Conservation (phyloP, 176 grass and related monocot genomes). For the Musa acuminata region DNA sequence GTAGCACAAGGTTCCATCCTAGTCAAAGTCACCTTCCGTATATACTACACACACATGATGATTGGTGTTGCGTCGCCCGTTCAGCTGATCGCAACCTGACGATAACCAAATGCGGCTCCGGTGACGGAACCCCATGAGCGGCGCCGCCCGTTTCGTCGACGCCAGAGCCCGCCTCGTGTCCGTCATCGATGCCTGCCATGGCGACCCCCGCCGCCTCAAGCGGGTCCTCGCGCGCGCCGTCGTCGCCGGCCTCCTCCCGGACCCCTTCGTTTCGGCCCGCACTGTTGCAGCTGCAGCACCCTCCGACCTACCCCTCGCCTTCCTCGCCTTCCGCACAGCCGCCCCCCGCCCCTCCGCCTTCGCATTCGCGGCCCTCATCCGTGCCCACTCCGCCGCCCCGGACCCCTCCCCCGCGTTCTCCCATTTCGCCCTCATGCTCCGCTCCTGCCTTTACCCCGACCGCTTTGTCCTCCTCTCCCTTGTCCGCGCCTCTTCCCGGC, state of each 20-base stretch:
- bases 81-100: neutral
- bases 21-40: too few species aligned
- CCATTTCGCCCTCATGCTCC: slow-evolving; percentile 10
- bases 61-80: too few species aligned
- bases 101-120: neutral
- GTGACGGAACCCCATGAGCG: neutral
- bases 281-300: neutral
- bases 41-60: neutral
- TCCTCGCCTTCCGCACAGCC: slow-evolving; percentile 20
- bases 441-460: slow-evolving; percentile 28
- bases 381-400: slow-evolving; percentile 1
- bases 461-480: slow-evolving; percentile 18
- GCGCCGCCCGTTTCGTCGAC: neutral
- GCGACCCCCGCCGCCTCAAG: slow-evolving; percentile 7
- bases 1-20: too few species aligned
- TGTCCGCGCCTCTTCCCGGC: neutral
- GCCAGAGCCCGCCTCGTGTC: slow-evolving; percentile 1
- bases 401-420: slow-evolving; percentile 3
- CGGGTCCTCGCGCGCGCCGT: slow-evolving; percentile 10
- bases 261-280: slow-evolving; percentile 16
- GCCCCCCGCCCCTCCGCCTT: slow-evolving; percentile 7
- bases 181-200: neutral
- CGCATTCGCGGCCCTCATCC: slow-evolving; percentile 17
- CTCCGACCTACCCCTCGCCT: neutral
- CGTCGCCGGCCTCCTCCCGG: slow-evolving; percentile 17